Base-by-base conservation (phyloP, 345 rosid species). In the Eutrema heterophyllum region DNA sequence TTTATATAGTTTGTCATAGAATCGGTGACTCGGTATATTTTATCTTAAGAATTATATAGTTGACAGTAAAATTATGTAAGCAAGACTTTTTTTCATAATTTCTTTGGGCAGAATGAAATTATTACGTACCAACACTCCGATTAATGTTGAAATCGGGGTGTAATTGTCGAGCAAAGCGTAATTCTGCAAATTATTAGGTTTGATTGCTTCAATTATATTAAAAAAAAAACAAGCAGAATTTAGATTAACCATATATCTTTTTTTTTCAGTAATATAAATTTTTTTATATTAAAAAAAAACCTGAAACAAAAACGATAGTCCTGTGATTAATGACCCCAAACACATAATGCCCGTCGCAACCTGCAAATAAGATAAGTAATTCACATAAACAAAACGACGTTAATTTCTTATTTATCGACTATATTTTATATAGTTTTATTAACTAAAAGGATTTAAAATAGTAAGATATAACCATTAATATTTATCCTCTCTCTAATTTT, bases 311-410 rank as follows among this genome's bases (percentile, higher is more conserved):
- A 87, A 93, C 32, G 97, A 85, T 15, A 86, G 40, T 40, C 85
- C 90, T 1, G 78, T 73, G 21, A 90, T 84, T 39, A 89, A 41
- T 79, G 96, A 86, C 69, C 97, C 96, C 78, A 89, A 40, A 65
- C 97, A 85, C 74, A 92, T 89, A 75, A 92, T 89, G 24, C 83
- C 85, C 1, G 97, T 89, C 53, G 95, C 85, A 12, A 92, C 79
- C 98, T 90, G 81, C 9, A 79, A 79, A 64, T 29, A 26, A 35
- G 10, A 64, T 29, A 26, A 35, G 10, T 45, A 15, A 45, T 26
- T 45, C 9, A 11, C 39, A 33, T 21, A 36, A 44, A 33, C 46
- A 62, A 44, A 45, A 29, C 52, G 26, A 48, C 5, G 6, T 55
- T 38, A 65, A n/a, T 4, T 52, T 30, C 12, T 75, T 7, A 52